Percentiles rank a stretch among this genome's conserved stretches.
These are phyloP conservation scores for Chalciporus sphaerocephalus DNA, from an alignment of 768 basidiomycete species.

Conservation along the genomic window DNA sequence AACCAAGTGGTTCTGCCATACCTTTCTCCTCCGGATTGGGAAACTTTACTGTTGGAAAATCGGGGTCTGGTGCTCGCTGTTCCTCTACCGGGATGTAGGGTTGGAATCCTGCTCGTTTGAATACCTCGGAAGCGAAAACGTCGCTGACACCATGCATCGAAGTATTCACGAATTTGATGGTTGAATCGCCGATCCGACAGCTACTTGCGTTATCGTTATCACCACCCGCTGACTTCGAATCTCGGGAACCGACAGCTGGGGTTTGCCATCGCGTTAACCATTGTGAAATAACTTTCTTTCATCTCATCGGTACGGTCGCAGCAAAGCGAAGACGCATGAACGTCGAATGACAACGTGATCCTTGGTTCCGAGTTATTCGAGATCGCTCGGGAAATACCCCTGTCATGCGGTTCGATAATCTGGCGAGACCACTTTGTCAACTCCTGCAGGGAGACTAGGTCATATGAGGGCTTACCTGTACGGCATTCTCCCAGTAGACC, in stretches of 20 bases:
- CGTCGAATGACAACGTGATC: constrained; percentile 36
- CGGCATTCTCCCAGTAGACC: constrained; percentile 90
- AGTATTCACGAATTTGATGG: constrained; percentile 73
- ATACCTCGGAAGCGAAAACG: constrained; percentile 52
- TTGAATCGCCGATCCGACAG: neutral
- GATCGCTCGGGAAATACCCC: constrained; percentile 69
- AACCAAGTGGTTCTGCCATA: constrained; percentile 19
- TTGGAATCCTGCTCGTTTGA: constrained; percentile 54
- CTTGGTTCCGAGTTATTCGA: constrained; percentile 53
- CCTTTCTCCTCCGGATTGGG: constrained; percentile 93
- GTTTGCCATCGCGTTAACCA: constrained; percentile 24
- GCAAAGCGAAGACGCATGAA: constrained; percentile 43
- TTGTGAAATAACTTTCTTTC: constrained; percentile 53
- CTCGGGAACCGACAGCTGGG: constrained; percentile 15
- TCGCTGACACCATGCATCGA: constrained; percentile 90
- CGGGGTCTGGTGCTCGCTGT: constrained; percentile 74
- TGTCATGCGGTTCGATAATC: constrained; percentile 84
- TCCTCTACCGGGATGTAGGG: constrained; percentile 57
- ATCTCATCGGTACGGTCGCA: constrained; percentile 57
- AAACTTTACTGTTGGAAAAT: constrained; percentile 80
- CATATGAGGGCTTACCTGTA: constrained; percentile 49
- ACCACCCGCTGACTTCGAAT: neutral
- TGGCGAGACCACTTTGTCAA: constrained; percentile 30
- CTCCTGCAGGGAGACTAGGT: neutral
- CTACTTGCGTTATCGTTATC: constrained; percentile 11